Conservation (phyloP, 2,329 filamentous ascomycete species). For the Eurotiales sp. region DNA sequence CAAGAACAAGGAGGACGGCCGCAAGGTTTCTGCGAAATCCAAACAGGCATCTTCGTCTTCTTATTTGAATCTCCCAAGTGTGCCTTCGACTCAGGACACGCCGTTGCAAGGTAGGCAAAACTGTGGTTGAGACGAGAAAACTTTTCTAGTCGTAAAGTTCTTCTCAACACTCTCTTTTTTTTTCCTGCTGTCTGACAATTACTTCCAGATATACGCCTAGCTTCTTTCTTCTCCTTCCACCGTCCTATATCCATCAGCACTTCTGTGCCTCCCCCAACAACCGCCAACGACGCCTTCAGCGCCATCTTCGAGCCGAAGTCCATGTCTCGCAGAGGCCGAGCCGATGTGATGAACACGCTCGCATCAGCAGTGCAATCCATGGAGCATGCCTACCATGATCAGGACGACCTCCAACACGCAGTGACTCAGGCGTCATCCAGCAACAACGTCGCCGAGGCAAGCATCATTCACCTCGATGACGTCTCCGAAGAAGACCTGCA, state of each 20-base stretch:
- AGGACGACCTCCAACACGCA: slow-evolving; percentile 32
- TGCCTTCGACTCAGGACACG: slow-evolving; percentile 47
- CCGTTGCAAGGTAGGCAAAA: slow-evolving; percentile 47
- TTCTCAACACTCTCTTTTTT: background rate
- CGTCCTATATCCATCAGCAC: slow-evolving; percentile 86
- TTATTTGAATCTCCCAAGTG: slow-evolving; percentile 44
- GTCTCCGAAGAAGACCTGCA: slow-evolving; percentile 58
- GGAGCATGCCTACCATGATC: slow-evolving; percentile 36
- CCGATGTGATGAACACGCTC: slow-evolving; percentile 64
- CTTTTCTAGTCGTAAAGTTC: background rate
- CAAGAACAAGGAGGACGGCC: slow-evolving; percentile 1
- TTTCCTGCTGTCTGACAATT: background rate
- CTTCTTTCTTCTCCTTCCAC: slow-evolving; percentile 93
- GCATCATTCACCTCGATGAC: slow-evolving; percentile 37
- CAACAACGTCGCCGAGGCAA: slow-evolving; percentile 15
- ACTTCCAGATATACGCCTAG: slow-evolving; percentile 71
- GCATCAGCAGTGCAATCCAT: slow-evolving; percentile 44
- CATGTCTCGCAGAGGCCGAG: slow-evolving; percentile 41
- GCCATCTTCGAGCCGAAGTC: slow-evolving; percentile 69
- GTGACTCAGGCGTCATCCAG: slow-evolving; percentile 25
- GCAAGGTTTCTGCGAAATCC: slow-evolving; percentile 24
- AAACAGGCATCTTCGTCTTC: slow-evolving; percentile 30
- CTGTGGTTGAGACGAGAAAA: background rate
- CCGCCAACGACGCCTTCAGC: slow-evolving; percentile 73
- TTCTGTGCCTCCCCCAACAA: slow-evolving; percentile 69